Conservation (phyloP, 2,329 filamentous ascomycete species). For the Beauveria asiatica region DNA sequence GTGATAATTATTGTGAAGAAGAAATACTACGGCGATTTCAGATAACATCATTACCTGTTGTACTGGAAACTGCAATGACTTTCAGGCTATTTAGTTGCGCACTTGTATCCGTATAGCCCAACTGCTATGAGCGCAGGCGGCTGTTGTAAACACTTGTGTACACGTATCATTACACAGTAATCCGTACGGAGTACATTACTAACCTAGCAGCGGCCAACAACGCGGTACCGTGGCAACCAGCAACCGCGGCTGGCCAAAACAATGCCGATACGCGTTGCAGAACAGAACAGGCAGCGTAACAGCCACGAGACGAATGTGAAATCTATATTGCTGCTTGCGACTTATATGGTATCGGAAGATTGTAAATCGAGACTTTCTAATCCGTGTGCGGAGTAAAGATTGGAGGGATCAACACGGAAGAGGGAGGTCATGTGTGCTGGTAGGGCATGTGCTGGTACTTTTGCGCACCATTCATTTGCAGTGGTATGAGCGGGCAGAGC, state of each 20-base stretch:
- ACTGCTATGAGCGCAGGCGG: too few species aligned
- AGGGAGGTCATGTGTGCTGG: background rate
- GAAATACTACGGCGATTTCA: too few species aligned
- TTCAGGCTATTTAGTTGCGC: too few species aligned
- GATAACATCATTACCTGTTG: too few species aligned
- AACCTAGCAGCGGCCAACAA: background rate
- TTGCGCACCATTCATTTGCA: background rate
- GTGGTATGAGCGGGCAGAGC: background rate
- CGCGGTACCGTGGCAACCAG: constrained; percentile 8
- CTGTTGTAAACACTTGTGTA: background rate
- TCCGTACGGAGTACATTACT: background rate
- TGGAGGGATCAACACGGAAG: background rate
- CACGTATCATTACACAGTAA: background rate
- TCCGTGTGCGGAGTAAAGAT: background rate
- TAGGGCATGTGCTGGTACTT: background rate
- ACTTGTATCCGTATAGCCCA: too few species aligned
- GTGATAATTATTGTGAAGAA: too few species aligned
- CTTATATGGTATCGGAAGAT: background rate
- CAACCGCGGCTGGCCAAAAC: constrained; percentile 5
- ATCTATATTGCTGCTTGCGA: background rate
- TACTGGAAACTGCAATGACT: too few species aligned
- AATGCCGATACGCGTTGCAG: background rate
- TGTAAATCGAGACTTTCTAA: background rate
- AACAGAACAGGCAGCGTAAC: background rate
- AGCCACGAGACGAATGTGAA: background rate